Evolutionary conservation across 306 rosid genomes (phyloP).

Genomic region (Casuarina glauca): DNA sequence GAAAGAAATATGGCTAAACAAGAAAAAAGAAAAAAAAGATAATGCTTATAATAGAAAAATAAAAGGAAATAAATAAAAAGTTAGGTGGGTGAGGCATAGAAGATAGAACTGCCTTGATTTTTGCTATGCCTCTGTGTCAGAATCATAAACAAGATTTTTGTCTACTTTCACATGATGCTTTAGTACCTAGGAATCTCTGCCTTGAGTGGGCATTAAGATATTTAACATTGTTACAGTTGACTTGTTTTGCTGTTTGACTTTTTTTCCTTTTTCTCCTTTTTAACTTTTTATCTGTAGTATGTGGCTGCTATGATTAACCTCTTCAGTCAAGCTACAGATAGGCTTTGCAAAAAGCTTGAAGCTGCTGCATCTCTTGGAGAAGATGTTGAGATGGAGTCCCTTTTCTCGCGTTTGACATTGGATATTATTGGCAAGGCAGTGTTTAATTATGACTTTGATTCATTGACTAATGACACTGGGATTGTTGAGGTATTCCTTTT

Average conservation of each 20-base stretch:
- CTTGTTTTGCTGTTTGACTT: constrained; percentile 28
- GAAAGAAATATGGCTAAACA: neutral
- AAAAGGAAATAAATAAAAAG: neutral
- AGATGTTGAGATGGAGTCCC: constrained; percentile 97
- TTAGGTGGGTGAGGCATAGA: neutral
- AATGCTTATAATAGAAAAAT: neutral
- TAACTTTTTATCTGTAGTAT: constrained; percentile 43
- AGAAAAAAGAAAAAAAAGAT: neutral
- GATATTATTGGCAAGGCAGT: constrained; percentile 96
- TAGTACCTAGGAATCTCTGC: constrained; percentile 17
- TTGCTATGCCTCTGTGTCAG: neutral
- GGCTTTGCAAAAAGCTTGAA: constrained; percentile 91
- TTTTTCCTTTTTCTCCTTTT: constrained; percentile 24
- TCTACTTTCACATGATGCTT: neutral
- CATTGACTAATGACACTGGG: constrained; percentile 86
- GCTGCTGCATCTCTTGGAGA: constrained; percentile 81
- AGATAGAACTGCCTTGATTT: neutral
- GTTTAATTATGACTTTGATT: constrained; percentile 92
- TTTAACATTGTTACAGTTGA: constrained; percentile 8
- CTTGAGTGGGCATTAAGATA: neutral
- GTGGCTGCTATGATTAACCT: constrained; percentile 91
- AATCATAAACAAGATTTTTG: neutral
- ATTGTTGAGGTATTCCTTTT: constrained; percentile 74
- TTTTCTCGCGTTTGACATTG: constrained; percentile 90
- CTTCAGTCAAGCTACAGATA: constrained; percentile 92